Conservation (phyloP, 2,329 filamentous ascomycete genomes). For the Xylaria sp. region DNA sequence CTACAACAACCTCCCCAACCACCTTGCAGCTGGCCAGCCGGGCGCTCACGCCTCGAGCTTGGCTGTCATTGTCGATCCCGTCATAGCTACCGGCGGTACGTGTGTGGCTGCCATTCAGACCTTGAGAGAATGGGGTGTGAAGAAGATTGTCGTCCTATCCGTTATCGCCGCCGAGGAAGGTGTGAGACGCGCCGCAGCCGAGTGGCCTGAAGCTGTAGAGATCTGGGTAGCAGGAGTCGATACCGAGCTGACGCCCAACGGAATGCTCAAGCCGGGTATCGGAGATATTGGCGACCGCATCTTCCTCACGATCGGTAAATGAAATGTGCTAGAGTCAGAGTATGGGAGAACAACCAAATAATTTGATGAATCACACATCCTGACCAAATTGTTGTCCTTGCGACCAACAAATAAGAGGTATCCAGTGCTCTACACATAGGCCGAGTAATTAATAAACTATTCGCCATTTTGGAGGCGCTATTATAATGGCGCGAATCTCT, state of each 20-base stretch:
- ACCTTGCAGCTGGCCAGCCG: conserved; percentile 55
- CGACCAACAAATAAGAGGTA: not conserved
- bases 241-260: conserved; percentile 74
- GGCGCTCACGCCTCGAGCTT: conserved; percentile 58
- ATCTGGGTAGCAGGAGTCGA: conserved; percentile 88
- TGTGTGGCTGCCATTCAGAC: conserved; percentile 90
- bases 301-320: conserved; percentile 90
- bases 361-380: not conserved
- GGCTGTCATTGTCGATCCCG: conserved; percentile 87
- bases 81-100: conserved; percentile 94
- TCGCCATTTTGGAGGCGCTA: not conserved
- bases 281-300: conserved; percentile 92
- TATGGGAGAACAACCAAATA: not conserved
- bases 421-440: not conserved
- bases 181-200: conserved; percentile 74
- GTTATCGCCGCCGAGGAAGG: conserved; percentile 79
- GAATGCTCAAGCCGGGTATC: conserved; percentile 90
- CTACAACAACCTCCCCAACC: conserved; percentile 95
- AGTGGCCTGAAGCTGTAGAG: conserved; percentile 81
- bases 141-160: conserved; percentile 78
- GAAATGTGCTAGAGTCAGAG: conserved; percentile 22
- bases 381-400: not conserved
- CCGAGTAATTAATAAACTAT: not conserved
- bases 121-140: conserved; percentile 90
- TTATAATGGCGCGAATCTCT: conserved; percentile 58